Evolutionary conservation across 2,329 filamentous ascomycete species (phyloP).

Genomic region (Fusarium irregulare): DNA sequence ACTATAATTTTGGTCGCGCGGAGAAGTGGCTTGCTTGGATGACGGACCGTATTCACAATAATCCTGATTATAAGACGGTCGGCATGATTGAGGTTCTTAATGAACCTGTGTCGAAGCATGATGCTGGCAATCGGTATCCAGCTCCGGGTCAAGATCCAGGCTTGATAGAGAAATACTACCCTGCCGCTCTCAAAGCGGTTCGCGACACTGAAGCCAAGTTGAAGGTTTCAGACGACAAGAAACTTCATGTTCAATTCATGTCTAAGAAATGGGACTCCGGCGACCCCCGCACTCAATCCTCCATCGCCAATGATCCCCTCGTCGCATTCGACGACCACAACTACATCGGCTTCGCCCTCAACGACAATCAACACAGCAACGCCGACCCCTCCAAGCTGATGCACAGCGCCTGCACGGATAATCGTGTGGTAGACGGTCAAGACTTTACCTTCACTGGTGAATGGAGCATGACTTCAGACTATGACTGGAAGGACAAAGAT

Average conservation of each 20-base stretch:
- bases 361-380: background rate
- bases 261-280: conserved; percentile 37
- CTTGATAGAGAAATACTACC: conserved; percentile 30
- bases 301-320: conserved; percentile 13
- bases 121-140: conserved; percentile 22
- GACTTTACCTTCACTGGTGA: conserved; percentile 31
- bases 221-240: background rate
- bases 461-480: conserved; percentile 34
- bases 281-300: conserved; percentile 1
- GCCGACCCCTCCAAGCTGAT: conserved; percentile 17
- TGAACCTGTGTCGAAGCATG: conserved; percentile 29
- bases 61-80: conserved; percentile 11
- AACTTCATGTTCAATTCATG: conserved; percentile 39
- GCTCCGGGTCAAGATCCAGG: conserved; percentile 27
- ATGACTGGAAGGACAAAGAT: conserved; percentile 21
- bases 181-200: conserved; percentile 22
- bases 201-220: conserved; percentile 11
- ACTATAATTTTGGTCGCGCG: conserved; percentile 33
- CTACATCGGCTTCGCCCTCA: conserved; percentile 31
- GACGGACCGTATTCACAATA: conserved; percentile 30
- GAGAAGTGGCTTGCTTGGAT: conserved; percentile 38
- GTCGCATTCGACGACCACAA: conserved; percentile 34
- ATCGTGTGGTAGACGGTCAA: conserved; percentile 17
- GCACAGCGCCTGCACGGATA: conserved; percentile 33
- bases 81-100: conserved; percentile 35